Conservation (phyloP, 495 filamentous ascomycete genomes). For the Bathelium albidoporum region DNA sequence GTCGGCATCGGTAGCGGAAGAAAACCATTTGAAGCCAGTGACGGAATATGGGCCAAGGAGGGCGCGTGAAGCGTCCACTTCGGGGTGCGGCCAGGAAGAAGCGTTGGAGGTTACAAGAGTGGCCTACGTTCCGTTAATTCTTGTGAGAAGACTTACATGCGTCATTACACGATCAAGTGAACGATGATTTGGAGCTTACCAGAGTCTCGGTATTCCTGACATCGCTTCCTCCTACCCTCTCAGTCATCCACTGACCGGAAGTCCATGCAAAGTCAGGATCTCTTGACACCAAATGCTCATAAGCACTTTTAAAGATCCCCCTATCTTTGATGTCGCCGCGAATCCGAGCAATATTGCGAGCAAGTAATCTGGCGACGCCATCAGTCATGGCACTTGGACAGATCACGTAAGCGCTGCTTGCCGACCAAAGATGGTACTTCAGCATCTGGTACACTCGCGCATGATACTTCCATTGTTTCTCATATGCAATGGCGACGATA, state of each 20-base stretch:
- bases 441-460: conserved; percentile 45
- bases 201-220: conserved; percentile 61
- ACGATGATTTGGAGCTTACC: conserved; percentile 29
- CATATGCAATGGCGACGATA: conserved; percentile 46
- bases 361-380: conserved; percentile 54
- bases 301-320: conserved; percentile 42
- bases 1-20: conserved; percentile 60
- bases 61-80: conserved; percentile 28
- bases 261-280: conserved; percentile 57
- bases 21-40: conserved; percentile 70
- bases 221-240: conserved; percentile 64
- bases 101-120: neutral
- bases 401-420: conserved; percentile 49
- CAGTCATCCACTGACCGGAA: conserved; percentile 80
- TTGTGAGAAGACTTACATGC: neutral
- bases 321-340: conserved; percentile 17
- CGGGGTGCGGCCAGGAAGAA: neutral
- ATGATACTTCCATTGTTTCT: conserved; percentile 35
- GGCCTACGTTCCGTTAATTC: neutral
- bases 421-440: conserved; percentile 56
- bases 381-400: conserved; percentile 66
- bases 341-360: conserved; percentile 35
- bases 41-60: conserved; percentile 51
- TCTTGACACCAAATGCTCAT: conserved; percentile 44
- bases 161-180: no score